A percentile compares a stretch with the other conserved stretches of the same genome.
Conservation (phyloP, 2,329 filamentous ascomycete genomes). For the Fusarium ramigenum region DNA sequence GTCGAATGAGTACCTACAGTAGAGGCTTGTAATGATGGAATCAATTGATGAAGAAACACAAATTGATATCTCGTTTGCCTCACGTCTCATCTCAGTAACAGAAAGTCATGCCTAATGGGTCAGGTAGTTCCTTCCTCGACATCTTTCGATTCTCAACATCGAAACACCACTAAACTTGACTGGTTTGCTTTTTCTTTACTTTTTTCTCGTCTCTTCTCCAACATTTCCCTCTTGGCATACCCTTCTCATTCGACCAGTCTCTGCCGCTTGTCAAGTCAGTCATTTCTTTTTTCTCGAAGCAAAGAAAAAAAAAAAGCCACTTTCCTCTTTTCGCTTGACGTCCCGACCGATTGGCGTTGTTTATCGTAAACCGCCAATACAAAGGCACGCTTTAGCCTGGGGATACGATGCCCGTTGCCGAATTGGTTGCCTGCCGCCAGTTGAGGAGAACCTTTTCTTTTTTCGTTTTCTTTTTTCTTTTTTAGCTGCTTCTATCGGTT, state of each 20-base stretch:
- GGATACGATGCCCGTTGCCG: neutral
- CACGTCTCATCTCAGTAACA: neutral
- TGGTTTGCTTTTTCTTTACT: neutral
- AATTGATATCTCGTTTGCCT: neutral
- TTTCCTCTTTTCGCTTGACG: constrained; percentile 18
- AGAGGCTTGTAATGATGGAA: neutral
- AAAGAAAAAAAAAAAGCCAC: neutral
- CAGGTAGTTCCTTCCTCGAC: neutral
- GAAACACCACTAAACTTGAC: neutral
- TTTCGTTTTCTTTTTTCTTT: neutral
- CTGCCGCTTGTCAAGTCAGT: neutral
- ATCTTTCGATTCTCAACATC: neutral
- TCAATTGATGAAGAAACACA: neutral
- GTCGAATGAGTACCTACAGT: neutral
- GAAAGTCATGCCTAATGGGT: neutral
- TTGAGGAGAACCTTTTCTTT: neutral
- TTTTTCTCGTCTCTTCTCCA: neutral
- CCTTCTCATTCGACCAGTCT: neutral
- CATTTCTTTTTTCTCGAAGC: neutral
- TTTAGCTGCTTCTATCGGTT: constrained; percentile 10
- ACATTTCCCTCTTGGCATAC: neutral
- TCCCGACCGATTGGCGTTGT: constrained; percentile 23
- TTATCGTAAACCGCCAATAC: constrained; percentile 7
- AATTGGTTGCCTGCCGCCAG: neutral
- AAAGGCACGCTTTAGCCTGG: neutral